Percentiles rank a stretch among this genome's conserved stretches.
Conservation (phyloP, 2,329 filamentous ascomycete species). For the Aspergillus melleus region DNA sequence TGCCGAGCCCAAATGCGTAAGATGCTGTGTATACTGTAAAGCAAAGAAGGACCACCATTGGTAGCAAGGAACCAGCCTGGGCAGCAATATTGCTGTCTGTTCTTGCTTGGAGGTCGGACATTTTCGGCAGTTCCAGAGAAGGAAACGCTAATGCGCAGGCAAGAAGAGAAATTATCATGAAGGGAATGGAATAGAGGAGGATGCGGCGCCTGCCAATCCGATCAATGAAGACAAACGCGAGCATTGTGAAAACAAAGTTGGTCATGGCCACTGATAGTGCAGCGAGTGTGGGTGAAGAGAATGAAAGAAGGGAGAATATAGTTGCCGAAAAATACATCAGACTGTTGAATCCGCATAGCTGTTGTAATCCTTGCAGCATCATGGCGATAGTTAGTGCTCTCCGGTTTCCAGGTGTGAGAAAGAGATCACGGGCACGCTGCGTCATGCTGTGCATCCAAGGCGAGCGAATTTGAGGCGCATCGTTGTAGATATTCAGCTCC, state of each 20-base stretch:
- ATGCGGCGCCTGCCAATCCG: conserved; percentile 76
- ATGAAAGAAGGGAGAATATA: conserved; percentile 75
- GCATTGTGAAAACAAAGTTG: conserved; percentile 77
- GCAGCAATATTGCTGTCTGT: conserved; percentile 19
- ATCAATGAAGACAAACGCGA: conserved; percentile 75
- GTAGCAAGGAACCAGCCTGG: conserved; percentile 26
- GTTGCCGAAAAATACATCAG: conserved; percentile 91
- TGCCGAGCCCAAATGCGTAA: conserved; percentile 85
- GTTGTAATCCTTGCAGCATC: conserved; percentile 81
- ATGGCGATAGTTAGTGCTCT: conserved; percentile 82
- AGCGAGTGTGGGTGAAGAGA: conserved; percentile 74
- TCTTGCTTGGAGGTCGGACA: conserved; percentile 20
- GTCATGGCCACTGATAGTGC: conserved; percentile 78
- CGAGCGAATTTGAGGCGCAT: conserved; percentile 14
- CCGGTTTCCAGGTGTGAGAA: conserved; percentile 49
- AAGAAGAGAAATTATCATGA: conserved; percentile 75
- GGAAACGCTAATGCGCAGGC: conserved; percentile 72
- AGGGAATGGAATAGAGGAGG: conserved; percentile 76
- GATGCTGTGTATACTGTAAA: conserved; percentile 82
- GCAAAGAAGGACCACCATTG: conserved; percentile 65
- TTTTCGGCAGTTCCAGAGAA: conserved; percentile 53
- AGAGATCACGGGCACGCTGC: conserved; percentile 31
- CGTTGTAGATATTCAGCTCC: conserved; percentile 27
- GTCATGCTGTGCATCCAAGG: conserved; percentile 29
- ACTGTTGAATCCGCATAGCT: conserved; percentile 87